These are phyloP conservation scores for Jaapia argillacea DNA, from an alignment of 768 basidiomycete species.

Conservation along the genomic window DNA sequence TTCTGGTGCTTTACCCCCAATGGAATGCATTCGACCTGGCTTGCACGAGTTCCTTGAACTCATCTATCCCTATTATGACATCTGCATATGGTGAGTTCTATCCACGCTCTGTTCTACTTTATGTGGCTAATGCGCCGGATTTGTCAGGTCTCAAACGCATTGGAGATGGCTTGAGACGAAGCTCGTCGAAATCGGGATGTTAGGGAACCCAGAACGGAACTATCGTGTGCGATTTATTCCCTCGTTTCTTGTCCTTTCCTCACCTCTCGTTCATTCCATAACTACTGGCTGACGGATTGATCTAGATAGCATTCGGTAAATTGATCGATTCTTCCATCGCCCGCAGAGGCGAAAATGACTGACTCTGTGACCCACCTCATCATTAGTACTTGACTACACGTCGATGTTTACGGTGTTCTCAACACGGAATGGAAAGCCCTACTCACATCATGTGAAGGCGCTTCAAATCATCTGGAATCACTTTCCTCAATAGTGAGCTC, in stretches of 20 bases:
- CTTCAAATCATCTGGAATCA: conserved; percentile 83
- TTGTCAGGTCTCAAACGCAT: conserved; percentile 68
- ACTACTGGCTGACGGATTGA: conserved; percentile 27
- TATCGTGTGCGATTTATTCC: conserved; percentile 59
- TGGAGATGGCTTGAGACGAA: conserved; percentile 90
- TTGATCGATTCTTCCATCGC: conserved; percentile 2
- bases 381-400: conserved; percentile 81
- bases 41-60: conserved; percentile 79
- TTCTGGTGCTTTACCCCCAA: conserved; percentile 68
- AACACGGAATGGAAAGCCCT: conserved; percentile 60
- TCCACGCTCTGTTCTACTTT: not conserved
- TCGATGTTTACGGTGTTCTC: conserved; percentile 87
- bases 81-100: conserved; percentile 66
- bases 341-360: not conserved
- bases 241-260: too few species aligned
- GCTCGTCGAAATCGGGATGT: conserved; percentile 77
- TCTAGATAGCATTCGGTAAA: conserved; percentile 10
- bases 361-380: conserved; percentile 10
- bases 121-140: not conserved
- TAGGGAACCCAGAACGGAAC: conserved; percentile 48
- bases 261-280: not conserved
- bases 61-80: conserved; percentile 78
- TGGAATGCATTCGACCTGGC: conserved; percentile 74
- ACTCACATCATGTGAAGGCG: conserved; percentile 75
- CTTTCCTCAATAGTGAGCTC: conserved; percentile 64